phyloP scores from a whole-genome alignment of 768 basidiomycete genomes.

The Calocera viscosa region DNA sequence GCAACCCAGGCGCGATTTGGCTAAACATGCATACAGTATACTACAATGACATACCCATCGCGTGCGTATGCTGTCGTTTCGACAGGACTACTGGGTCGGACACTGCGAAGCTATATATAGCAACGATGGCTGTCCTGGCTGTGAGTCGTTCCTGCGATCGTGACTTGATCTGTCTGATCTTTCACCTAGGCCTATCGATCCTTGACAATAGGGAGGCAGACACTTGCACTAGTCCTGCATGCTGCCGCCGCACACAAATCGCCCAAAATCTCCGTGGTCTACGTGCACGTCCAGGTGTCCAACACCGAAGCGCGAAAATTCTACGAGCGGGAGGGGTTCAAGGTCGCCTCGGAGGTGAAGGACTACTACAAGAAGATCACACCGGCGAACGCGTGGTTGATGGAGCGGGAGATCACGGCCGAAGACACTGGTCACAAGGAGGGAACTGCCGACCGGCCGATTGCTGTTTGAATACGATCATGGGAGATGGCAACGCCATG shows the following conservation, averaged over 20 bases:
- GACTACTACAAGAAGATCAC: slow-evolving; percentile 83
- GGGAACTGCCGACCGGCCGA: background rate
- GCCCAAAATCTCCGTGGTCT: slow-evolving; percentile 43
- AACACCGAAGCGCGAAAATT: slow-evolving; percentile 66
- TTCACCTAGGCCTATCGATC: slow-evolving; percentile 66
- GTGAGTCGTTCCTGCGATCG: slow-evolving; percentile 37
- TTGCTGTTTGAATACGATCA: too few relatives aligned
- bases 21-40: slow-evolving; percentile 45
- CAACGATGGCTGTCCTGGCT: slow-evolving; percentile 86
- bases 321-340: slow-evolving; percentile 75
- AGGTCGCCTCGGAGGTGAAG: slow-evolving; percentile 48
- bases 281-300: slow-evolving; percentile 76
- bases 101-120: slow-evolving; percentile 55
- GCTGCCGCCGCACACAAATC: slow-evolving; percentile 52
- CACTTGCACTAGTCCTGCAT: slow-evolving; percentile 52
- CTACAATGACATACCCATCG: slow-evolving; percentile 86
- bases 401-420: slow-evolving; percentile 44
- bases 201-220: slow-evolving; percentile 58
- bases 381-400: slow-evolving; percentile 76
- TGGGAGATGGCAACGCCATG: too few relatives aligned
- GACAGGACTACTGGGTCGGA: slow-evolving; percentile 35
- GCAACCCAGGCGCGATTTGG: background rate
- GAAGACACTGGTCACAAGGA: background rate
- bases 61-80: slow-evolving; percentile 73
- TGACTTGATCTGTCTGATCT: background rate